A percentile compares a stretch with the other conserved stretches of the same genome.
These are phyloP conservation scores for Boletus patriciae DNA, from an alignment of 768 basidiomycete genomes.

Conservation along the genomic window DNA sequence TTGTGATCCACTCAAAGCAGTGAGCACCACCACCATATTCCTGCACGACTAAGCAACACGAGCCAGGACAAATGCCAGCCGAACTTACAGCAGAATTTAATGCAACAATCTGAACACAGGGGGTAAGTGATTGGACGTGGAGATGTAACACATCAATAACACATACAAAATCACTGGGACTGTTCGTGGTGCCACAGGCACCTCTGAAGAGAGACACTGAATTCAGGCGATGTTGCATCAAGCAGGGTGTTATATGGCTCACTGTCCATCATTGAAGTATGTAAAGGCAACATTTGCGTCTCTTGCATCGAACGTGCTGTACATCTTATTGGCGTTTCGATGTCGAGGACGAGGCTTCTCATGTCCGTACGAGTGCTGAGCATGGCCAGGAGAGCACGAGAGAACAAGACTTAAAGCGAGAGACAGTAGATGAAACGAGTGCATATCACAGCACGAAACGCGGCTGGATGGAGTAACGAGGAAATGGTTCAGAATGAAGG, in stretches of 20 bases:
- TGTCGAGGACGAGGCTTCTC: conserved; percentile 11
- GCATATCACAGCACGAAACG: conserved; percentile 25
- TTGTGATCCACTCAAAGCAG: conserved; percentile 47
- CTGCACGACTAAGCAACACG: conserved; percentile 23
- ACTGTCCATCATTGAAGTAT: conserved; percentile 30
- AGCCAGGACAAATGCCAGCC: neutral
- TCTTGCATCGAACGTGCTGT: conserved; percentile 8
- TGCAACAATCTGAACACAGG: conserved; percentile 42
- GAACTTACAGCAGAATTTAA: conserved; percentile 39
- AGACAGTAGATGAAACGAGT: conserved; percentile 25
- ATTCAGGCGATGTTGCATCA: neutral
- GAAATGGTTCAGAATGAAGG: neutral
- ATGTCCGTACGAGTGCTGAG: conserved; percentile 12
- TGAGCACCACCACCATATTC: conserved; percentile 41
- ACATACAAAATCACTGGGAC: conserved; percentile 30
- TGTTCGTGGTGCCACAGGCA: conserved; percentile 37
- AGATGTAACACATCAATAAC: neutral
- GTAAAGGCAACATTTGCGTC: conserved; percentile 22
- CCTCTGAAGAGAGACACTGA: conserved; percentile 33
- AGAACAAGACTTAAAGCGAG: conserved; percentile 25
- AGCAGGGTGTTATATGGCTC: neutral
- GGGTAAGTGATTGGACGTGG: neutral
- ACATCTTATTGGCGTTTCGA: neutral
- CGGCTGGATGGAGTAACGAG: neutral
- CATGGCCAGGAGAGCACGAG: conserved; percentile 8